Percentiles rank a stretch among this genome's conserved stretches.
Conservation (phyloP, 495 filamentous ascomycete species). For the Aspergillus bridgeri region DNA sequence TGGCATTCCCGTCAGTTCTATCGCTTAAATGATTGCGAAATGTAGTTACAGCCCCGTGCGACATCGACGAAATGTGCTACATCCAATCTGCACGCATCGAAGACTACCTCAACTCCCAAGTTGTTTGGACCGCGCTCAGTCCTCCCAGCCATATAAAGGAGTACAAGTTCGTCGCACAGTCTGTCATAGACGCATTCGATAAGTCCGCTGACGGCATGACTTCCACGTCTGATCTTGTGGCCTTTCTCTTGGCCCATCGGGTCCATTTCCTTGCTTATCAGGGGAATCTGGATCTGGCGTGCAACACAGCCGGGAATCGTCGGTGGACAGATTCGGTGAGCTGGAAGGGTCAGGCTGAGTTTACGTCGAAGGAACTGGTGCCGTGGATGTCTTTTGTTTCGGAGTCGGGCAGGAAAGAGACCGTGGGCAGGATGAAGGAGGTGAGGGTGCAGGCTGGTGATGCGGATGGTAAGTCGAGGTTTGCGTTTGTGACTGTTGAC, state of each 20-base stretch:
- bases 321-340: slow-evolving; percentile 36
- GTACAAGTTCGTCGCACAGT: slow-evolving; percentile 21
- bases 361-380: slow-evolving; percentile 31
- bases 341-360: slow-evolving; percentile 45
- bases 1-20: background rate
- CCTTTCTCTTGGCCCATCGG: slow-evolving; percentile 31
- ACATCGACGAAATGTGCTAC: slow-evolving; percentile 38
- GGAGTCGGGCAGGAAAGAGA: slow-evolving; percentile 8
- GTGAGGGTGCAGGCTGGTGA: slow-evolving; percentile 11
- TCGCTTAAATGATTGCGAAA: background rate
- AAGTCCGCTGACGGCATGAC: slow-evolving; percentile 26
- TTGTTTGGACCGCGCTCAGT: slow-evolving; percentile 30
- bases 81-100: slow-evolving; percentile 23
- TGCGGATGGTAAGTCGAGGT: slow-evolving; percentile 15
- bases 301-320: slow-evolving; percentile 44
- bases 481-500: slow-evolving; percentile 30
- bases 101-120: slow-evolving; percentile 34
- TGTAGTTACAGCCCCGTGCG: slow-evolving; percentile 37
- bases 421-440: slow-evolving; percentile 24
- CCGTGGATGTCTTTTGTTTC: slow-evolving; percentile 31
- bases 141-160: slow-evolving; percentile 27
- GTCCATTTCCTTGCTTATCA: slow-evolving; percentile 44
- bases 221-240: slow-evolving; percentile 23
- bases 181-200: slow-evolving; percentile 24
- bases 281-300: slow-evolving; percentile 45